phyloP scores from a whole-genome alignment of 805 yeast species.

The Cyberlindnera euphorbiiphila region DNA sequence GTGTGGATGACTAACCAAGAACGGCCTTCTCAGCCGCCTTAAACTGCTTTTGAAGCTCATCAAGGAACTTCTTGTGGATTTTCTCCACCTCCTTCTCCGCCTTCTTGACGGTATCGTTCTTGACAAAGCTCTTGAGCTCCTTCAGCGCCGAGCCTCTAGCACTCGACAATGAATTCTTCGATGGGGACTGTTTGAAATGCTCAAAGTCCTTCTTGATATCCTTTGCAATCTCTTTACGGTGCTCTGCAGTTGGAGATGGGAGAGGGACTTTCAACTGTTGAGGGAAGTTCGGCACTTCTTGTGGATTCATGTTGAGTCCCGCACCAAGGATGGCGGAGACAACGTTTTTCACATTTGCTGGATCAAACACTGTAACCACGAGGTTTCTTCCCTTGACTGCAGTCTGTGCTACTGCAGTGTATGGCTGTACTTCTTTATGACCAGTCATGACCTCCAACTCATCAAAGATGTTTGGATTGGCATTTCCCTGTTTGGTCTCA shows the following conservation, averaged over 20 bases:
- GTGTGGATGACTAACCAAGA: constrained; percentile 15
- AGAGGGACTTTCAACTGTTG: constrained; percentile 70
- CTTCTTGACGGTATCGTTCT: constrained; percentile 53
- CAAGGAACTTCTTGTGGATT: constrained; percentile 59
- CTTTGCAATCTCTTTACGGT: constrained; percentile 51
- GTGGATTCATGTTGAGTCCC: constrained; percentile 75
- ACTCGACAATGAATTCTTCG: constrained; percentile 47
- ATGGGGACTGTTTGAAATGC: constrained; percentile 48
- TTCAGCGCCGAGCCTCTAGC: constrained; percentile 58
- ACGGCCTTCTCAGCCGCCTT: constrained; percentile 52
- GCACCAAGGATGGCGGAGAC: constrained; percentile 68
- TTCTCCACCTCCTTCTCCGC: constrained; percentile 61
- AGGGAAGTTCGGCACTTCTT: constrained; percentile 64
- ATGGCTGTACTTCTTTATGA: constrained; percentile 42
- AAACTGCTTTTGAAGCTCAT: constrained; percentile 51
- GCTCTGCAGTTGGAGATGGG: constrained; percentile 71
- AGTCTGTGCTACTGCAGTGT: constrained; percentile 68
- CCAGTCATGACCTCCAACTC: constrained; percentile 47
- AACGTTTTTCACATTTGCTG: constrained; percentile 63
- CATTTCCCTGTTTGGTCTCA: constrained; percentile 65
- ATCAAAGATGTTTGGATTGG: constrained; percentile 66
- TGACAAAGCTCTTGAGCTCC: constrained; percentile 44
- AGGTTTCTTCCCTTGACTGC: constrained; percentile 62
- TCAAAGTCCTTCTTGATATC: constrained; percentile 66
- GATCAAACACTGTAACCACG: constrained; percentile 86